These are phyloP conservation scores for Penicillium coprophilum DNA, from an alignment of 495 filamentous ascomycete genomes.

Conservation along the genomic window DNA sequence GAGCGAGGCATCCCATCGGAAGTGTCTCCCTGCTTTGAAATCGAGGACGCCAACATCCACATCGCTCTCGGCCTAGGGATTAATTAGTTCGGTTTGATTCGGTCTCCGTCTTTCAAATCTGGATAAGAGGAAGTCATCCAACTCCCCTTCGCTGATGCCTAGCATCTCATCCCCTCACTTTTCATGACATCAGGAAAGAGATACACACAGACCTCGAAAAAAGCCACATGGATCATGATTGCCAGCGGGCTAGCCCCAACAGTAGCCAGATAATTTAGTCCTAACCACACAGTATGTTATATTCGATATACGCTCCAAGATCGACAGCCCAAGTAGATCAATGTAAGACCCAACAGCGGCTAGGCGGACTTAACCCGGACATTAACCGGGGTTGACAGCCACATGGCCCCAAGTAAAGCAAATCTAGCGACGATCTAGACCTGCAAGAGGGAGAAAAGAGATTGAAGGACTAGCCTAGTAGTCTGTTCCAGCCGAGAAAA, in stretches of 20 bases:
- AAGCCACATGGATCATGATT: slow-evolving; percentile 1
- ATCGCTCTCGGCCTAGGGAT: neutral
- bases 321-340: neutral
- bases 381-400: neutral
- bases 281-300: neutral
- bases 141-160: neutral
- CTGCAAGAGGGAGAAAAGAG: neutral
- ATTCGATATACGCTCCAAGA: neutral
- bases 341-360: neutral
- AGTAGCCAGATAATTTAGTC: neutral
- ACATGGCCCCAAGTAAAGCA: neutral
- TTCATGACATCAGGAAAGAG: slow-evolving; percentile 1
- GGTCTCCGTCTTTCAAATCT: neutral
- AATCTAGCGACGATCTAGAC: neutral
- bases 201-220: neutral
- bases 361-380: neutral
- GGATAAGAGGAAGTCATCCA: neutral
- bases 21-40: neutral
- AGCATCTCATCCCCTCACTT: neutral
- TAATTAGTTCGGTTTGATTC: neutral
- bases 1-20: neutral
- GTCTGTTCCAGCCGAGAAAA: slow-evolving; percentile 1
- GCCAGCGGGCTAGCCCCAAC: neutral
- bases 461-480: neutral
- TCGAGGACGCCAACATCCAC: neutral